phyloP scores from a whole-genome alignment of 305 asterid species.

The Fraxinus dipetala region DNA sequence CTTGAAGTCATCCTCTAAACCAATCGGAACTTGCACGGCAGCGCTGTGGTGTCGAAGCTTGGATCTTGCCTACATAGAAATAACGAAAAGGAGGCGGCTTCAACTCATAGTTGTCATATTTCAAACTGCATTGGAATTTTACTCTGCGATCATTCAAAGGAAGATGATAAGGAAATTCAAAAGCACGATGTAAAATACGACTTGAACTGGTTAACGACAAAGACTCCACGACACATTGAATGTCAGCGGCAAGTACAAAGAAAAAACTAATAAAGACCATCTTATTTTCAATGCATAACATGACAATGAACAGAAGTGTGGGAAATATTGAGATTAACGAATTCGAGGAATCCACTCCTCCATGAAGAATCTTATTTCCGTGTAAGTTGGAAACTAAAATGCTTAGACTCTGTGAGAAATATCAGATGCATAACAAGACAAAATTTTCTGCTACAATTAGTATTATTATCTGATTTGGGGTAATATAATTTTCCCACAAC shows the following conservation, averaged over 20 bases:
- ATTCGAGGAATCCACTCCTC: not conserved
- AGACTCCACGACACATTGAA: not conserved
- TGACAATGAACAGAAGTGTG: not conserved
- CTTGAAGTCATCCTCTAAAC: slow-evolving; percentile 94
- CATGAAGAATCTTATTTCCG: not conserved
- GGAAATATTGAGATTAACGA: not conserved
- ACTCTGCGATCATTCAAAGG: slow-evolving; percentile 5
- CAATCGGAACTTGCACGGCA: slow-evolving; percentile 96
- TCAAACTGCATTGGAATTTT: slow-evolving; percentile 4
- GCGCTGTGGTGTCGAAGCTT: slow-evolving; percentile 98
- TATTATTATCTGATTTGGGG: not conserved
- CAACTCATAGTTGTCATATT: slow-evolving; percentile 22
- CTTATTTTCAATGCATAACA: not conserved
- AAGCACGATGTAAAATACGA: slow-evolving; percentile 3
- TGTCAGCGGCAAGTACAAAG: not conserved
- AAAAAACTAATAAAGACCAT: not conserved
- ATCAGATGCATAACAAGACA: not conserved
- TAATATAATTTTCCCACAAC: not conserved
- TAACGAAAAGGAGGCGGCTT: slow-evolving; percentile 21
- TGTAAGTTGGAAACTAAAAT: not conserved
- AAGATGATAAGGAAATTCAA: slow-evolving; percentile 7
- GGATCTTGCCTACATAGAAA: slow-evolving; percentile 63
- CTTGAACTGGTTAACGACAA: slow-evolving; percentile 6
- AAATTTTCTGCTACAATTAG: not conserved
- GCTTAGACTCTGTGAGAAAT: not conserved